phyloP scores from a whole-genome alignment of 768 basidiomycete species.

The Pleurotus cornucopiae region DNA sequence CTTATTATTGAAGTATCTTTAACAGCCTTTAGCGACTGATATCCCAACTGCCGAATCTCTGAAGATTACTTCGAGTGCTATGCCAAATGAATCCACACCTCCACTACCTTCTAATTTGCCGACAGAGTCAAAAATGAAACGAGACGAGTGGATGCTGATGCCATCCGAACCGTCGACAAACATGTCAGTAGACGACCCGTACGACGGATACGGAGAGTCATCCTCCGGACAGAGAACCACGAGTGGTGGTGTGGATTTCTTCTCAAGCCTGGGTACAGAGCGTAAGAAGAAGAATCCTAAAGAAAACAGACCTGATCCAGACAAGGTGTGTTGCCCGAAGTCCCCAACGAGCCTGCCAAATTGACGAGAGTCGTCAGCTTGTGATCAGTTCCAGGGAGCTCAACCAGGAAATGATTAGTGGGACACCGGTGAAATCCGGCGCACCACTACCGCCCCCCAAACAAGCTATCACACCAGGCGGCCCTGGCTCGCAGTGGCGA shows the following conservation, averaged over 20 bases:
- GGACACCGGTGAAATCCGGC: constrained; percentile 34
- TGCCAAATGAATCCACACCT: constrained; percentile 37
- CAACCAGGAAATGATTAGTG: constrained; percentile 52
- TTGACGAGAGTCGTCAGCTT: constrained; percentile 35
- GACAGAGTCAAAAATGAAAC: constrained; percentile 49
- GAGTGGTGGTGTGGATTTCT: constrained; percentile 77
- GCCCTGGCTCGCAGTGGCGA: constrained; percentile 92
- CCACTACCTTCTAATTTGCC: constrained; percentile 40
- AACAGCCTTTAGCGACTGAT: constrained; percentile 59
- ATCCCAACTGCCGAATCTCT: constrained; percentile 71
- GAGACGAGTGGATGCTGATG: constrained; percentile 89
- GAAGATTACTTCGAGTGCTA: constrained; percentile 59
- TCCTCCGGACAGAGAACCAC: constrained; percentile 40
- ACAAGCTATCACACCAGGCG: constrained; percentile 68
- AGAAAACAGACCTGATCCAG: constrained; percentile 59
- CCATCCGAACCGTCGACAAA: constrained; percentile 34
- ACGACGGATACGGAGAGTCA: constrained; percentile 63
- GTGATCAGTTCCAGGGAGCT: constrained; percentile 60
- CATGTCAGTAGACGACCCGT: constrained; percentile 39
- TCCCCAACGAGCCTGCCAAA: not conserved
- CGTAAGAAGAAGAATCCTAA: constrained; percentile 58
- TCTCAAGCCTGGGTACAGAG: constrained; percentile 82
- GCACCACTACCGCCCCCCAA: constrained; percentile 33
- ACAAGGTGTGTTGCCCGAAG: constrained; percentile 46
- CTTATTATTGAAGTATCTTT: constrained; percentile 8